phyloP scores from a whole-genome alignment of 1,284 basidiomycete species.

The Schizophyllum amplum region DNA sequence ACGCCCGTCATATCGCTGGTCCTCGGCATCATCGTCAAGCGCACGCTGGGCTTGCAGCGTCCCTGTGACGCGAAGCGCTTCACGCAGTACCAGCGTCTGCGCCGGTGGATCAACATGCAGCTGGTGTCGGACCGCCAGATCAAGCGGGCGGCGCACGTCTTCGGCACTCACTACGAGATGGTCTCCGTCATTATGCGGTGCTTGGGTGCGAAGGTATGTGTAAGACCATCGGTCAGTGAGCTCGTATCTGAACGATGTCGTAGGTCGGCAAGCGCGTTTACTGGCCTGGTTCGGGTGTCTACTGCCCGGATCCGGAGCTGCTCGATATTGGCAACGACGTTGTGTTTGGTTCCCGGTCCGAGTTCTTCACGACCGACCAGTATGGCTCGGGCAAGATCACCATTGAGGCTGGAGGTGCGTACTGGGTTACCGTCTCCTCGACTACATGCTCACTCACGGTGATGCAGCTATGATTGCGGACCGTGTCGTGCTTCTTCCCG shows the following conservation, averaged over 20 bases:
- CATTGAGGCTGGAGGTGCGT: slow-evolving; percentile 27
- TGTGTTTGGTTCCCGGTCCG: slow-evolving; percentile 38
- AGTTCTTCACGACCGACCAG: slow-evolving; percentile 34
- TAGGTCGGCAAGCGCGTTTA: slow-evolving; percentile 36
- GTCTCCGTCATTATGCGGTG: slow-evolving; percentile 24
- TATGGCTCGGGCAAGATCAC: slow-evolving; percentile 29
- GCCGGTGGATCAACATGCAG: slow-evolving; percentile 29
- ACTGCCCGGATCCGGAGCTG: slow-evolving; percentile 37
- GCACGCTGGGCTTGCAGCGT: slow-evolving; percentile 30
- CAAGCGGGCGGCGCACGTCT: slow-evolving; percentile 29
- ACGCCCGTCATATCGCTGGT: slow-evolving; percentile 31
- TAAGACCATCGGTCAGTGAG: slow-evolving; percentile 14
- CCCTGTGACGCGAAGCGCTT: slow-evolving; percentile 18
- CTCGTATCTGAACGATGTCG: slow-evolving; percentile 33
- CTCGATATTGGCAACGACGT: slow-evolving; percentile 39
- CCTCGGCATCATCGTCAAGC: slow-evolving; percentile 32
- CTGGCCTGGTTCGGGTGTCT: slow-evolving; percentile 37
- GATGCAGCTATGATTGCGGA: slow-evolving; percentile 38
- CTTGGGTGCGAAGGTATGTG: neutral
- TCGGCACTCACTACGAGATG: slow-evolving; percentile 36
- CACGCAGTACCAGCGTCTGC: slow-evolving; percentile 25
- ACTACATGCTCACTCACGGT: neutral
- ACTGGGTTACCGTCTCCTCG: neutral
- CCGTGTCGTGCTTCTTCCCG: slow-evolving; percentile 35
- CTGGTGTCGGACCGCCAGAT: slow-evolving; percentile 28